Conservation (phyloP, 1,139 yeast species). For the Nadsonia commutata region DNA sequence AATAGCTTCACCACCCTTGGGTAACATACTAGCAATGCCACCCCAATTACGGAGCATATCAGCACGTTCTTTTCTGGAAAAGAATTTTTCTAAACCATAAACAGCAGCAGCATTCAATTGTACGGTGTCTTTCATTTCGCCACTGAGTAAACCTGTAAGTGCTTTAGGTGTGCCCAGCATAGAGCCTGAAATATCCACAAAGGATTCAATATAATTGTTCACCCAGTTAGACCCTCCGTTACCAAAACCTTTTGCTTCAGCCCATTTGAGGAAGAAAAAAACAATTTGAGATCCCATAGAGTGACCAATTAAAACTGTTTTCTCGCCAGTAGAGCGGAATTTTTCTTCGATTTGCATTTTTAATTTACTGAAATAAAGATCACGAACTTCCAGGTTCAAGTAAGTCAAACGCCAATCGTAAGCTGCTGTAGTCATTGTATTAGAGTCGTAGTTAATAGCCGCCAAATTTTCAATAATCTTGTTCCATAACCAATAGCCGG, state of each 20-base stretch:
- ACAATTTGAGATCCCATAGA: constrained; percentile 93
- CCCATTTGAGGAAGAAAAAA: constrained; percentile 88
- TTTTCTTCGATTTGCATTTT: constrained; percentile 56
- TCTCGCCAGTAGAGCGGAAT: constrained; percentile 41
- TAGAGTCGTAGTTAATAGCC: constrained; percentile 85
- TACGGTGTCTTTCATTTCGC: constrained; percentile 96
- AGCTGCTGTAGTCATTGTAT: constrained; percentile 78
- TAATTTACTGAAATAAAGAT: constrained; percentile 65
- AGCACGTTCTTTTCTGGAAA: constrained; percentile 75
- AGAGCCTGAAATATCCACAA: constrained; percentile 79
- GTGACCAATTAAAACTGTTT: constrained; percentile 72
- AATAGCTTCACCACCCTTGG: constrained; percentile 79
- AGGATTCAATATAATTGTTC: constrained; percentile 62
- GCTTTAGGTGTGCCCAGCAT: constrained; percentile 88
- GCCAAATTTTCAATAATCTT: constrained; percentile 85
- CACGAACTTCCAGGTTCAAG: constrained; percentile 74
- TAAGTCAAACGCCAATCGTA: constrained; percentile 95
- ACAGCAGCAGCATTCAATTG: constrained; percentile 87
- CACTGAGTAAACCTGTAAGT: constrained; percentile 77
- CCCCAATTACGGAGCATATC: constrained; percentile 81
- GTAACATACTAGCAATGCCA: constrained; percentile 88
- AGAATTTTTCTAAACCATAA: constrained; percentile 86
- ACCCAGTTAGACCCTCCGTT: constrained; percentile 87
- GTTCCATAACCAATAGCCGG: constrained; percentile 99
- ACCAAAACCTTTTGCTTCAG: constrained; percentile 62